phyloP scores from a whole-genome alignment of 352 stramenopile species.

The Phytopythium chamaehyphon region DNA sequence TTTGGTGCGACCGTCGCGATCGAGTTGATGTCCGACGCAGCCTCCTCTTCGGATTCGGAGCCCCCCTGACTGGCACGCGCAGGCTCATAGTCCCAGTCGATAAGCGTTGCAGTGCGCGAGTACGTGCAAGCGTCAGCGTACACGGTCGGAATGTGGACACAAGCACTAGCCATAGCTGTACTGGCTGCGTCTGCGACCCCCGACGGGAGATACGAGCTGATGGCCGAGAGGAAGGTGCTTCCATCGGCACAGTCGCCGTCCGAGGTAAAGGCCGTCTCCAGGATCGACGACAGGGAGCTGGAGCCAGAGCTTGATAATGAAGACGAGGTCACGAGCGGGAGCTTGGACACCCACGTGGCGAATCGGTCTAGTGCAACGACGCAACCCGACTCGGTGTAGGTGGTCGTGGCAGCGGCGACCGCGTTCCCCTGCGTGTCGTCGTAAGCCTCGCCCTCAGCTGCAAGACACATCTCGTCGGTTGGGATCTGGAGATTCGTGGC shows the following conservation, averaged over 20 bases:
- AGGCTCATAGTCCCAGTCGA: conserved; percentile 52
- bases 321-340: conserved; percentile 27
- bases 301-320: conserved; percentile 7
- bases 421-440: conserved; percentile 28
- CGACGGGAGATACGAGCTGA: conserved; percentile 32
- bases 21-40: conserved; percentile 24
- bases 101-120: conserved; percentile 32
- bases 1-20: conserved; percentile 25
- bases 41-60: conserved; percentile 10
- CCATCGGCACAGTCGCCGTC: conserved; percentile 31
- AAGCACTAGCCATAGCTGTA: conserved; percentile 35
- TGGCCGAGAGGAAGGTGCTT: conserved; percentile 30
- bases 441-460: conserved; percentile 45
- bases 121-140: conserved; percentile 53
- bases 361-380: conserved; percentile 42
- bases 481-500: conserved; percentile 46
- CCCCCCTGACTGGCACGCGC: conserved; percentile 23
- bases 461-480: conserved; percentile 44
- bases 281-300: conserved; percentile 13
- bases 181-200: conserved; percentile 22
- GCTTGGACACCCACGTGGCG: conserved; percentile 36
- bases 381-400: conserved; percentile 36
- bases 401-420: conserved; percentile 16
- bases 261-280: conserved; percentile 35
- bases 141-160: conserved; percentile 44